These are phyloP conservation scores for Chamaenerion angustifolium DNA, from an alignment of 345 rosid species.

Conservation along the genomic window DNA sequence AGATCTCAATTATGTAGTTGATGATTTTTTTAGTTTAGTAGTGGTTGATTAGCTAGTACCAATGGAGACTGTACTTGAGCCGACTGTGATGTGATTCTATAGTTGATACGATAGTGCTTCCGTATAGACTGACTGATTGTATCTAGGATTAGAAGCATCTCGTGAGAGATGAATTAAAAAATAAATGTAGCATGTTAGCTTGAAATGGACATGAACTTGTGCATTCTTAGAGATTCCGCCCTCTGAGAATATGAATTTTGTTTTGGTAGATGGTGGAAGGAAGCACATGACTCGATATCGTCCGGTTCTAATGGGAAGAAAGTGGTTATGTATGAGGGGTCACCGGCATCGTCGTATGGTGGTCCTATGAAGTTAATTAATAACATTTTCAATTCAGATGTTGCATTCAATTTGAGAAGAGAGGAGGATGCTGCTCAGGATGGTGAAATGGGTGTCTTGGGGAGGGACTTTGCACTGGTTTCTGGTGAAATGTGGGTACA, in stretches of 20 bases:
- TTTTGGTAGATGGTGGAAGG: constrained; percentile 87
- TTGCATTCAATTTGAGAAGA: constrained; percentile 59
- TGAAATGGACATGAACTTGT: neutral
- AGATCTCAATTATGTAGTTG: neutral
- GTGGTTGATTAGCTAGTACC: neutral
- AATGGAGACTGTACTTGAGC: neutral
- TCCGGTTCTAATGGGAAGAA: constrained; percentile 35
- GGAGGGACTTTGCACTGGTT: constrained; percentile 88
- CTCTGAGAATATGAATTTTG: constrained; percentile 9
- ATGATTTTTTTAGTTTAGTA: neutral
- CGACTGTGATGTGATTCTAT: neutral
- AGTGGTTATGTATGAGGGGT: constrained; percentile 60
- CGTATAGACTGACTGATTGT: neutral
- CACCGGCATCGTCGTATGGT: constrained; percentile 45
- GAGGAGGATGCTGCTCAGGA: constrained; percentile 43
- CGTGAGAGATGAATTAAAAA: neutral
- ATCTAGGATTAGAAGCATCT: neutral
- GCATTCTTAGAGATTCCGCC: neutral
- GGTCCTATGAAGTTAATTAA: constrained; percentile 93
- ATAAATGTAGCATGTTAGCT: neutral
- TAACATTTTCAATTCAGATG: constrained; percentile 74
- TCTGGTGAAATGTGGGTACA: constrained; percentile 89
- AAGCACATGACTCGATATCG: constrained; percentile 41
- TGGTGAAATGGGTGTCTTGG: constrained; percentile 65
- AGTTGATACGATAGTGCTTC: neutral